Conservation (phyloP, 345 rosid species). For the Excoecaria cochinchinensis region DNA sequence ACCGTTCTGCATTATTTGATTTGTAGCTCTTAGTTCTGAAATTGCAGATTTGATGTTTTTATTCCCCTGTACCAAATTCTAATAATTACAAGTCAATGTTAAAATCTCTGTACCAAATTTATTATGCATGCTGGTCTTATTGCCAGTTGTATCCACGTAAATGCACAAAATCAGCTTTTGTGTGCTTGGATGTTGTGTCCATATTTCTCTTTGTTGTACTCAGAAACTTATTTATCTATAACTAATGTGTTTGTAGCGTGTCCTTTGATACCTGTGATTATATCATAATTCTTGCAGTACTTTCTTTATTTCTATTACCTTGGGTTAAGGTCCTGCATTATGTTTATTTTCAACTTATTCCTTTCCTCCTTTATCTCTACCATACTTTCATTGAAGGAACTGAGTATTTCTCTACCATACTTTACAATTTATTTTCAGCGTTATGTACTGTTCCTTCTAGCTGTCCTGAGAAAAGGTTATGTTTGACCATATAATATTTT, state of each 20-base stretch:
- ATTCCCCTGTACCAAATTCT: background rate
- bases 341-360: background rate
- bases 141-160: no score
- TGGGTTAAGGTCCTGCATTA: background rate
- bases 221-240: background rate
- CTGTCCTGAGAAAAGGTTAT: background rate
- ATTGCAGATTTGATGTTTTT: background rate
- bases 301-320: background rate
- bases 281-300: background rate
- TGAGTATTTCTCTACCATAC: background rate
- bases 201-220: background rate
- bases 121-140: no score
- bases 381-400: background rate
- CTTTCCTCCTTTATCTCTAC: background rate
- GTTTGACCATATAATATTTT: background rate
- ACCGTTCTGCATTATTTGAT: background rate
- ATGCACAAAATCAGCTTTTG: no score
- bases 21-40: background rate
- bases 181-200: background rate
- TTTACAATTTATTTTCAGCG: no score
- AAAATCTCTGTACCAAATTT: background rate
- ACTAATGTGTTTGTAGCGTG: background rate
- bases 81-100: background rate
- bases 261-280: background rate
- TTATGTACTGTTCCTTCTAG: no score